Conservation (phyloP, 257 asterid genomes). For the Salvia miltiorrhiza region DNA sequence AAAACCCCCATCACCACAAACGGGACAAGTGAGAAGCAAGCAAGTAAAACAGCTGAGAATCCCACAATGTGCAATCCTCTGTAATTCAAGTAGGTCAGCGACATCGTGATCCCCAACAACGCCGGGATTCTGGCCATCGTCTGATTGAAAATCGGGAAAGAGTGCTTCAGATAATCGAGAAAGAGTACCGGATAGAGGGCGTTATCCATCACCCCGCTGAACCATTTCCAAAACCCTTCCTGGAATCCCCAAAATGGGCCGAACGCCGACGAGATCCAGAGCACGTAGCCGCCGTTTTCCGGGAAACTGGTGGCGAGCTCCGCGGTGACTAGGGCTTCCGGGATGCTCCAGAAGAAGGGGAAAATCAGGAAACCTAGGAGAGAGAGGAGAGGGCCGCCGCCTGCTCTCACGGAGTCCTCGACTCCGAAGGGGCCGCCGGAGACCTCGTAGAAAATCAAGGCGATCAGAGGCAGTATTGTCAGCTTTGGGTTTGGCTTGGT, state of each 20-base stretch:
- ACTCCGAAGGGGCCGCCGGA: conserved; percentile 96
- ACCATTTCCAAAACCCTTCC: conserved; percentile 93
- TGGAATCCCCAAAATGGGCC: conserved; percentile 89
- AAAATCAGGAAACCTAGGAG: conserved; percentile 74
- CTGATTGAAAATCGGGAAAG: conserved; percentile 50
- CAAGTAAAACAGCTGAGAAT: conserved; percentile 66
- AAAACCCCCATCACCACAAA: conserved; percentile 56
- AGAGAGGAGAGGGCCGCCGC: conserved; percentile 74
- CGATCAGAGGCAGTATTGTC: conserved; percentile 67
- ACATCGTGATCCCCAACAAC: conserved; percentile 56
- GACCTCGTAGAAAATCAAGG: conserved; percentile 86
- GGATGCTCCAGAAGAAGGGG: conserved; percentile 83
- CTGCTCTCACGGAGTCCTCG: conserved; percentile 77
- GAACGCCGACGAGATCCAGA: conserved; percentile 83
- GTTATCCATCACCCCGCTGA: conserved; percentile 93
- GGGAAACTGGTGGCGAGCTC: conserved; percentile 85
- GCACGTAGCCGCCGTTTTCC: conserved; percentile 77
- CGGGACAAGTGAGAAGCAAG: conserved; percentile 70
- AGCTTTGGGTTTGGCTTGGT: conserved; percentile 45
- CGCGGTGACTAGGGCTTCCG: conserved; percentile 83
- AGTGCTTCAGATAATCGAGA: conserved; percentile 83
- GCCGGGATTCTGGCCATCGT: conserved; percentile 67
- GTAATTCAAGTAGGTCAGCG: conserved; percentile 62
- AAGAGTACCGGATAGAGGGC: conserved; percentile 89
- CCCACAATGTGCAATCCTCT: conserved; percentile 84